Conservation (phyloP, 148 eudicot species). For the Limonium bicolor region DNA sequence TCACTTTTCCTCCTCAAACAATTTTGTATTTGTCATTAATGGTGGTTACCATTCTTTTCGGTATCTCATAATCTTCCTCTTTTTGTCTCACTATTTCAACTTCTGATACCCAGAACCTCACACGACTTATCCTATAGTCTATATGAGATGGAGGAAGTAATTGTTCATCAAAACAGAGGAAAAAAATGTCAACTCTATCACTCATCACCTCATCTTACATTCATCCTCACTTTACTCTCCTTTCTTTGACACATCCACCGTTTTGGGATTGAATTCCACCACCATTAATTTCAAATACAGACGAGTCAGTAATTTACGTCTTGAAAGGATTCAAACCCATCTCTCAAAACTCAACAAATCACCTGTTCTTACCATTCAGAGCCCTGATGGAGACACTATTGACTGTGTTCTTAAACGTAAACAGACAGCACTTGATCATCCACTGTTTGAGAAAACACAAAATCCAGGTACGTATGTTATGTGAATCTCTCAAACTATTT, state of each 20-base stretch:
- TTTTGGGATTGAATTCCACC: conserved; percentile 42
- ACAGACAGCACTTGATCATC: conserved; percentile 96
- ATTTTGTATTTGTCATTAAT: too few relatives aligned
- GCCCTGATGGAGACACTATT: conserved; percentile 97
- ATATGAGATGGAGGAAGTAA: too few relatives aligned
- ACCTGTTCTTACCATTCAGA: conserved; percentile 67
- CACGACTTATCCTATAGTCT: too few relatives aligned
- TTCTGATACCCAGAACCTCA: too few relatives aligned
- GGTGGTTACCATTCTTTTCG: too few relatives aligned
- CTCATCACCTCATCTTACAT: conserved; percentile 6
- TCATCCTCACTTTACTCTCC: conserved; percentile 1
- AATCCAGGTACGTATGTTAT: conserved; percentile 56
- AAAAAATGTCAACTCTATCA: too few relatives aligned
- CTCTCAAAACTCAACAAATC: conserved; percentile 64
- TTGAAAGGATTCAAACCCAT: conserved; percentile 68
- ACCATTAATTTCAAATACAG: too few relatives aligned
- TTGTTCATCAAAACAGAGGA: too few relatives aligned
- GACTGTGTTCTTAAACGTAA: conserved; percentile 79
- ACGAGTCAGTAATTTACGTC: conserved; percentile 67
- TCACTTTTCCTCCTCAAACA: too few relatives aligned
- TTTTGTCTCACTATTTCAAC: too few relatives aligned
- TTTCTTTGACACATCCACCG: not conserved
- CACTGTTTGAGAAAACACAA: conserved; percentile 93
- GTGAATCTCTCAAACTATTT: not conserved
- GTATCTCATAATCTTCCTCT: too few relatives aligned